Conservation (phyloP, 495 filamentous ascomycete genomes). For the Platismatia glauca region DNA sequence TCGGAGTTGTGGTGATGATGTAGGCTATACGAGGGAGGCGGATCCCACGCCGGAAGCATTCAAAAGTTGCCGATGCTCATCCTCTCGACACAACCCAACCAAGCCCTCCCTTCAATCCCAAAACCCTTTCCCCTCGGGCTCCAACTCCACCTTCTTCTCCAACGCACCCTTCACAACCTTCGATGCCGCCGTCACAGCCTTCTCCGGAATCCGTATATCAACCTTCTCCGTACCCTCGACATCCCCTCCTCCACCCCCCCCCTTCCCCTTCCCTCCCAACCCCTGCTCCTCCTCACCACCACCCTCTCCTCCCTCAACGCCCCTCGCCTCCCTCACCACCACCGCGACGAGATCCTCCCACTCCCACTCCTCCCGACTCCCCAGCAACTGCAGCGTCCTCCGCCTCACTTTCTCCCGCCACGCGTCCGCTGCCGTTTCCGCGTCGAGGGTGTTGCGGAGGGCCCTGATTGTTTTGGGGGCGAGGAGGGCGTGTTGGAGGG, state of each 20-base stretch:
- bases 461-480: not conserved
- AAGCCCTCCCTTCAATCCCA: not conserved
- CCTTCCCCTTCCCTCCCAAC: not conserved
- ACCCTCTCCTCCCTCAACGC: not conserved
- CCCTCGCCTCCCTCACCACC: slow-evolving; percentile 11
- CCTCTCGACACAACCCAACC: not conserved
- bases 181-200: slow-evolving; percentile 7
- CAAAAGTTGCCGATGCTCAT: not conserved
- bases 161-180: slow-evolving; percentile 13
- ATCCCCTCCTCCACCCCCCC: not conserved
- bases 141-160: slow-evolving; percentile 8
- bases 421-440: not conserved
- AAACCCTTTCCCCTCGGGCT: slow-evolving; percentile 9
- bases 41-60: not conserved
- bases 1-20: not conserved
- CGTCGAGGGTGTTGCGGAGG: not conserved
- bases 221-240: not conserved
- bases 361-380: not conserved
- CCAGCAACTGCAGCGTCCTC: slow-evolving; percentile 4
- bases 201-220: slow-evolving; percentile 12
- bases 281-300: not conserved
- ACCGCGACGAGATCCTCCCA: not conserved
- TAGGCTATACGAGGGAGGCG: not conserved
- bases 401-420: slow-evolving; percentile 3
- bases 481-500: slow-evolving; percentile 1